Percentiles rank a stretch among this genome's conserved stretches.
Evolutionary conservation across 148 eudicot species (phyloP).

Genomic region (Chenopodium suecicum): DNA sequence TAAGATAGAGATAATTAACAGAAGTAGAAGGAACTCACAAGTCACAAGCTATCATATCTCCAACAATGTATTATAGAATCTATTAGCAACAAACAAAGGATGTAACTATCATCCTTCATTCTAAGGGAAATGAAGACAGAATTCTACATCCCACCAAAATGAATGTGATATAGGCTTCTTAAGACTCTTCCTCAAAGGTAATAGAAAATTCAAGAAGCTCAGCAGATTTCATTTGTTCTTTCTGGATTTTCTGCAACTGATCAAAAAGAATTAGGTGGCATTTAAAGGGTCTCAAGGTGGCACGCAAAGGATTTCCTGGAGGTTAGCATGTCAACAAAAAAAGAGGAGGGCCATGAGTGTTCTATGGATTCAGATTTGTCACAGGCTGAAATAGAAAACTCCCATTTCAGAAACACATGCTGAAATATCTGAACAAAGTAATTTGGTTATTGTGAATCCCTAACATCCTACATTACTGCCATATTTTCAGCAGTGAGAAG

Average conservation of each 20-base stretch:
- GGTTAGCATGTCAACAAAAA: background rate
- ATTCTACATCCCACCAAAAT: background rate
- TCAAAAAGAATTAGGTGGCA: background rate
- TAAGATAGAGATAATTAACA: too few relatives aligned
- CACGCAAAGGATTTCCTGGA: too few relatives aligned
- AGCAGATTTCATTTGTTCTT: background rate
- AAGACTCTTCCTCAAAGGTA: background rate
- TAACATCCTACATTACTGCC: background rate
- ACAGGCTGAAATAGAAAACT: background rate
- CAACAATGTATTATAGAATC: too few relatives aligned
- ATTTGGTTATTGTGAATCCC: background rate
- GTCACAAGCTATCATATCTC: too few relatives aligned
- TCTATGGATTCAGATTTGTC: background rate
- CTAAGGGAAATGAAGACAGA: background rate
- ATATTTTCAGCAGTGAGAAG: background rate
- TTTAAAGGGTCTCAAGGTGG: too few relatives aligned
- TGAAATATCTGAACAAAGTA: background rate
- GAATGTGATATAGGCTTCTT: background rate
- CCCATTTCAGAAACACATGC: background rate
- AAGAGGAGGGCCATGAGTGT: background rate
- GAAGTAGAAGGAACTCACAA: too few relatives aligned
- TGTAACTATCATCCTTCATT: background rate
- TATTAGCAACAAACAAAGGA: too few relatives aligned
- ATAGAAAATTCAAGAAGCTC: background rate
- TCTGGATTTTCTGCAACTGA: background rate